These are phyloP conservation scores for Diaporthe velutina DNA, from an alignment of 2,329 filamentous ascomycete genomes.

Conservation along the genomic window DNA sequence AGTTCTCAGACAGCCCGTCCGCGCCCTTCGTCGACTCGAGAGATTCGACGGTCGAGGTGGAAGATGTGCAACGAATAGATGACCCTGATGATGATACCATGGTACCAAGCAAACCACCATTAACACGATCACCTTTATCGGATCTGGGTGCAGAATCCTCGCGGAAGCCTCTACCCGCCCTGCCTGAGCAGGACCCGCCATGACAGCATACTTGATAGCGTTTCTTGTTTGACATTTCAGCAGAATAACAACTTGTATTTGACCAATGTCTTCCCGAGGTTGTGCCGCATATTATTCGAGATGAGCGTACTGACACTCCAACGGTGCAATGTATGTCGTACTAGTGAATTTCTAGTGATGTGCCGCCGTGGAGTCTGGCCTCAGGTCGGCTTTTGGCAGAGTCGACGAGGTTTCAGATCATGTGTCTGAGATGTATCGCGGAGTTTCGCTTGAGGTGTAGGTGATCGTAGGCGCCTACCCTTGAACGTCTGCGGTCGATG, in stretches of 20 bases:
- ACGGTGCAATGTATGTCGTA: neutral
- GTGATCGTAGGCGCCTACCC: neutral
- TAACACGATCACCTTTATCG: constrained; percentile 40
- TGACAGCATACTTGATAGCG: constrained; percentile 36
- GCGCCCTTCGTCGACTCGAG: constrained; percentile 15
- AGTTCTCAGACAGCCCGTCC: constrained; percentile 18
- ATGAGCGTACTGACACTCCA: neutral
- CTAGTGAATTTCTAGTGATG: constrained; percentile 8
- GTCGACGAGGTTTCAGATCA: constrained; percentile 25
- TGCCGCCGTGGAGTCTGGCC: neutral
- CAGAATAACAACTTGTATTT: neutral
- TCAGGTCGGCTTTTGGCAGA: neutral
- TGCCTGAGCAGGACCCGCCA: constrained; percentile 50
- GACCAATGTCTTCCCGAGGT: neutral
- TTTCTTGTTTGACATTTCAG: constrained; percentile 2
- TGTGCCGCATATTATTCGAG: neutral
- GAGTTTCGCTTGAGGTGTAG: neutral
- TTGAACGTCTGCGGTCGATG: neutral
- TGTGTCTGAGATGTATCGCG: neutral
- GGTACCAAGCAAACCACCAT: constrained; percentile 33
- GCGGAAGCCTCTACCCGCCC: constrained; percentile 51
- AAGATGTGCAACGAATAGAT: constrained; percentile 4
- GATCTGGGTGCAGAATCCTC: constrained; percentile 36
- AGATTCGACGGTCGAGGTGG: constrained; percentile 12
- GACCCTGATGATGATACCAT: constrained; percentile 2